A percentile compares a stretch with the other conserved stretches of the same genome.
phyloP scores from a whole-genome alignment of 2,329 filamentous ascomycete genomes.

The Exophiala lecanii-corni region DNA sequence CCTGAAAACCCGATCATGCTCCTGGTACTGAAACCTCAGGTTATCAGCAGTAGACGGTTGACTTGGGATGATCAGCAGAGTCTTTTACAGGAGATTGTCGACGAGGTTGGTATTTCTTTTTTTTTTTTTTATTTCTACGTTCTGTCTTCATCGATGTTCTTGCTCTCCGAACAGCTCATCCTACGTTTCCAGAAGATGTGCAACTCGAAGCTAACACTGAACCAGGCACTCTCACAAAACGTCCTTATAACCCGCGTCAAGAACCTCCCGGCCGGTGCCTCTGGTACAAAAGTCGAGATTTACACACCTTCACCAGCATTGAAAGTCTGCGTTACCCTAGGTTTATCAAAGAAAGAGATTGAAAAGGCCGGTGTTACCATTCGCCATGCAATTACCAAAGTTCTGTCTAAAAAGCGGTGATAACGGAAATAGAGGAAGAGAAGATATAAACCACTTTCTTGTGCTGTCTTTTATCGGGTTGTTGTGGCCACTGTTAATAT shows the following conservation, averaged over 20 bases:
- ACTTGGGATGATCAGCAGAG: constrained; percentile 73
- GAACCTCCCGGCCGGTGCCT: constrained; percentile 61
- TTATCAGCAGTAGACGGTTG: constrained; percentile 66
- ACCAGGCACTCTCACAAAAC: constrained; percentile 74
- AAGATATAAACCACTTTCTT: no score
- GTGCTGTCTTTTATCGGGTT: no score
- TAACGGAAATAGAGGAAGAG: constrained; percentile 2
- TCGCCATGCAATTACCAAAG: constrained; percentile 87
- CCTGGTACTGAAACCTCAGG: constrained; percentile 75
- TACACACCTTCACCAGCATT: constrained; percentile 68
- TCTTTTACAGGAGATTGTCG: constrained; percentile 84
- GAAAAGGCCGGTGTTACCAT: constrained; percentile 89
- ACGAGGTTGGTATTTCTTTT: constrained; percentile 64
- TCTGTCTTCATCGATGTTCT: no score
- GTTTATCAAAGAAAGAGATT: constrained; percentile 86
- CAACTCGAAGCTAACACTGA: constrained; percentile 17
- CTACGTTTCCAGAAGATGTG: constrained; percentile 6
- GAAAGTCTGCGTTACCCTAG: constrained; percentile 86
- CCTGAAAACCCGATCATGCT: constrained; percentile 84
- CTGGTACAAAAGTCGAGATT: constrained; percentile 62
- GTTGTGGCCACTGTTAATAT: no score
- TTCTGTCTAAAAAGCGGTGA: constrained; percentile 60
- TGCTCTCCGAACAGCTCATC: background rate
- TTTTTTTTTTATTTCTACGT: no score
- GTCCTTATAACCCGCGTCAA: constrained; percentile 87